Evolutionary conservation across 176 grass and related monocot species (phyloP).

Genomic region (Secale cereale): DNA sequence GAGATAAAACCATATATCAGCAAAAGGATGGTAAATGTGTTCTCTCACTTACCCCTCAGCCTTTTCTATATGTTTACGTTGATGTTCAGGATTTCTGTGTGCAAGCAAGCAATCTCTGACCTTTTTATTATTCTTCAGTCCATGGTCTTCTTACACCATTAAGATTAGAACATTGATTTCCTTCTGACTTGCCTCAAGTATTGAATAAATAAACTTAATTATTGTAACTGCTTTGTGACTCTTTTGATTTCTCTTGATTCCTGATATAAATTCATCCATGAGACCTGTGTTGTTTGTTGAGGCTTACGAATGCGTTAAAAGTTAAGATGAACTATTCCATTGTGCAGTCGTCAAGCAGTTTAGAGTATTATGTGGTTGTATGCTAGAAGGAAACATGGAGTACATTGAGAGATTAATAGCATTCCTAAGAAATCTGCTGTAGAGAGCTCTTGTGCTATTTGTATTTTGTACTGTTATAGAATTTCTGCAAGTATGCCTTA

Average conservation of each 20-base stretch:
- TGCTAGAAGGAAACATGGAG: conserved; percentile 14
- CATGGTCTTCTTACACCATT: neutral
- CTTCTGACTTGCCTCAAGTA: neutral
- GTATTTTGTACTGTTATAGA: neutral
- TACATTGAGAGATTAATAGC: neutral
- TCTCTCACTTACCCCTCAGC: neutral
- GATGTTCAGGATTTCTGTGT: neutral
- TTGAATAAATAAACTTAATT: neutral
- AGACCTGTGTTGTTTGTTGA: neutral
- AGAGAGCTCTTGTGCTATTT: neutral
- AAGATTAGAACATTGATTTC: neutral
- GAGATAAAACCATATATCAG: conserved; percentile 89
- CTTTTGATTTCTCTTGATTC: neutral
- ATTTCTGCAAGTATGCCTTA: neutral
- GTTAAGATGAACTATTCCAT: neutral
- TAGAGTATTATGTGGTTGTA: neutral
- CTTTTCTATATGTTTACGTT: neutral
- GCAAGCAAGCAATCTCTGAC: neutral
- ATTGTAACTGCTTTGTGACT: neutral
- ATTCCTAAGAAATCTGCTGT: conserved; percentile 4
- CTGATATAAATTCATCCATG: neutral
- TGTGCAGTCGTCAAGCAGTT: neutral
- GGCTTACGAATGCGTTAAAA: neutral
- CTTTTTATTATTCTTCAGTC: neutral
- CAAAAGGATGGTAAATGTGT: conserved; percentile 77